A percentile compares a stretch with the other conserved stretches of the same genome.
Conservation (phyloP, 192 early-diverging fungal species). For the Geranomyces variabilis region DNA sequence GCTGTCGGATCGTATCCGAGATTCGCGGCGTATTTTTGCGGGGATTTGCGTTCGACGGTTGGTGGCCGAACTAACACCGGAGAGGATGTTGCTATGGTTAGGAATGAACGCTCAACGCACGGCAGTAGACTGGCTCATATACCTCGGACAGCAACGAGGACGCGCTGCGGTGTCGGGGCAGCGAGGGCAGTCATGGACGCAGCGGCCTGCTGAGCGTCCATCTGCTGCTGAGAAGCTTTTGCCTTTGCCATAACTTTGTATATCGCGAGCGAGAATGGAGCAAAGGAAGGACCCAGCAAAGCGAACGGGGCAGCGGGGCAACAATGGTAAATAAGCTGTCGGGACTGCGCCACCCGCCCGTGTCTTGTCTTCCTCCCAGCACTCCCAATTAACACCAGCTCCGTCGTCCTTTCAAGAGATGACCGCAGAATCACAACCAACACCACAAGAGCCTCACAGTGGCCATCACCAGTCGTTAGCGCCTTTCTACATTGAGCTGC, state of each 20-base stretch:
- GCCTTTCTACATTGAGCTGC: neutral
- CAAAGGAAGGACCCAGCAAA: no score
- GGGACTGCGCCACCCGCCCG: no score
- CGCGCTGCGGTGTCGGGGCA: conserved; percentile 27
- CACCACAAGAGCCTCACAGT: no score
- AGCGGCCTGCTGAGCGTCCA: neutral
- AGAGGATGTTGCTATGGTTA: neutral
- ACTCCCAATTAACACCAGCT: no score
- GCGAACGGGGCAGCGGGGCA: no score
- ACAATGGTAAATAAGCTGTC: no score
- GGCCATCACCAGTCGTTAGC: neutral
- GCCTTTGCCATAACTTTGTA: neutral
- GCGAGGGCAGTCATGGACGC: conserved; percentile 3
- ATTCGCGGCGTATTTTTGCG: conserved; percentile 16
- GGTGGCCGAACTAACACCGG: conserved; percentile 32
- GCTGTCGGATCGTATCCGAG: conserved; percentile 30
- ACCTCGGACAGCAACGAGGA: conserved; percentile 31
- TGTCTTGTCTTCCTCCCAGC: no score
- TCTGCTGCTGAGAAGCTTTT: neutral
- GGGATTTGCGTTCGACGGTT: conserved; percentile 20
- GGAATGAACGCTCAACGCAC: neutral
- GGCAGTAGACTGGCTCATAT: neutral
- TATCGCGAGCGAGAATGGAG: no score
- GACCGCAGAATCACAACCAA: no score
- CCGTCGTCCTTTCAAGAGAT: no score